These are phyloP conservation scores for Peronosclerospora sorghi DNA, from an alignment of 352 stramenopile species.

Conservation along the genomic window DNA sequence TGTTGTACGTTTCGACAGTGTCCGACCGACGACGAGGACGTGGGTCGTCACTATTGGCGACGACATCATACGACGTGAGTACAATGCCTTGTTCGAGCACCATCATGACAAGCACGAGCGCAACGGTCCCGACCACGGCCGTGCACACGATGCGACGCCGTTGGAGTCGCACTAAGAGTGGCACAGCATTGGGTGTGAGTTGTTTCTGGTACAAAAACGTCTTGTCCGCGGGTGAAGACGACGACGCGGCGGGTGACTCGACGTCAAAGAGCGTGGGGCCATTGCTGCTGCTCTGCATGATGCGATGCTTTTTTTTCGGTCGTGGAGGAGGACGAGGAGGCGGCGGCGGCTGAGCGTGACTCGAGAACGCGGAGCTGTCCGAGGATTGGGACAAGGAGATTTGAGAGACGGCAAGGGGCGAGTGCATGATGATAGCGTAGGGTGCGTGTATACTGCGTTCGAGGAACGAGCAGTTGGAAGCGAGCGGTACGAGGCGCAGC, in stretches of 20 bases:
- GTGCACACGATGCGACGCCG: conserved; percentile 25
- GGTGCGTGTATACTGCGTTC: too few relatives aligned
- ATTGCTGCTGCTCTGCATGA: conserved; percentile 16
- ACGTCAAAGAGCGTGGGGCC: conserved; percentile 26
- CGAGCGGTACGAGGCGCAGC: conserved; percentile 3
- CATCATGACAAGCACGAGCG: conserved; percentile 17
- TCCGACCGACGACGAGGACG: too few relatives aligned
- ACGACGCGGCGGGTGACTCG: conserved; percentile 21
- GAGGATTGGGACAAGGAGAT: conserved; percentile 53
- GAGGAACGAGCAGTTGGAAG: not conserved
- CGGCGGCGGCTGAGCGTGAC: conserved; percentile 10
- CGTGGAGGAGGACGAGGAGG: too few relatives aligned
- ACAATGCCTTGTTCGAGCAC: conserved; percentile 30
- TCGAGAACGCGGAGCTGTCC: conserved; percentile 17
- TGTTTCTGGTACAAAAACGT: conserved; percentile 27
- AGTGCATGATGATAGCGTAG: conserved; percentile 27
- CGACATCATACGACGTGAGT: conserved; percentile 23
- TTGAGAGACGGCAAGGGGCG: conserved; percentile 52
- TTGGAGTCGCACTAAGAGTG: conserved; percentile 31
- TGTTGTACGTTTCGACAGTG: conserved; percentile 23
- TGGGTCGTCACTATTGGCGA: too few relatives aligned
- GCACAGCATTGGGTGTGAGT: conserved; percentile 24
- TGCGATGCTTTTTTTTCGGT: too few relatives aligned
- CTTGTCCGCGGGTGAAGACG: conserved; percentile 12
- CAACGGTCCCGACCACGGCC: conserved; percentile 9